Conservation (phyloP, 2,329 filamentous ascomycete species). For the Hysterium pulicare region DNA sequence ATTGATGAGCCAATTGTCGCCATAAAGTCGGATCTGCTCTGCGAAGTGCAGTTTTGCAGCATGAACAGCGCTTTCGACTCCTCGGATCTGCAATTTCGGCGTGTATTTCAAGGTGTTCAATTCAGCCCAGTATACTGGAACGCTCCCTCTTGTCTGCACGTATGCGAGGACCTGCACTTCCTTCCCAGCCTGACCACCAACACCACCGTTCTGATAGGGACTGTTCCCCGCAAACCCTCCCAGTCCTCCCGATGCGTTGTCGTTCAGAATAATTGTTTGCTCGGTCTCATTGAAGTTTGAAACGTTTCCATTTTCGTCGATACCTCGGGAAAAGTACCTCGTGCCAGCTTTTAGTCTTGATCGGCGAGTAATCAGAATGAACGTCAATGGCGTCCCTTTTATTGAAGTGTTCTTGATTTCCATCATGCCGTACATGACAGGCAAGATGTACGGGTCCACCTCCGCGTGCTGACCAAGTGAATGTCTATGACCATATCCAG, state of each 20-base stretch:
- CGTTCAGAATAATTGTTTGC: constrained; percentile 86
- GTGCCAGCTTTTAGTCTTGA: constrained; percentile 88
- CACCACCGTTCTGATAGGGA: constrained; percentile 68
- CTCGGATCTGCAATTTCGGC: constrained; percentile 82
- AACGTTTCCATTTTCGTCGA: constrained; percentile 92
- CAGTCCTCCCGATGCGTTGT: constrained; percentile 65
- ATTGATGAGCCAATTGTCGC: constrained; percentile 96
- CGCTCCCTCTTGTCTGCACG: constrained; percentile 93
- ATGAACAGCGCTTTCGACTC: constrained; percentile 73
- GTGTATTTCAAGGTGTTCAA: constrained; percentile 91
- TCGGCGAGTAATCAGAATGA: constrained; percentile 82
- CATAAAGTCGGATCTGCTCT: constrained; percentile 89
- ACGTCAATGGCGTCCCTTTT: constrained; percentile 78
- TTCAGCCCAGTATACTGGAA: constrained; percentile 94
- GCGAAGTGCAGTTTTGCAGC: constrained; percentile 85
- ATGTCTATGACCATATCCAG: constrained; percentile 54
- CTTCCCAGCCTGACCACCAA: constrained; percentile 54
- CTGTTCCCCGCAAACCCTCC: constrained; percentile 77
- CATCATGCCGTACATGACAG: constrained; percentile 94
- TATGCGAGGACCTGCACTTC: constrained; percentile 91
- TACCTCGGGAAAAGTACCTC: constrained; percentile 88
- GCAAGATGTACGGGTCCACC: constrained; percentile 87
- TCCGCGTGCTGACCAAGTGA: constrained; percentile 68
- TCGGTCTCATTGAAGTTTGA: constrained; percentile 99
- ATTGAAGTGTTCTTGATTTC: constrained; percentile 83